Conservation (phyloP, 2,329 filamentous ascomycete species). For the Curvularia spicifera region DNA sequence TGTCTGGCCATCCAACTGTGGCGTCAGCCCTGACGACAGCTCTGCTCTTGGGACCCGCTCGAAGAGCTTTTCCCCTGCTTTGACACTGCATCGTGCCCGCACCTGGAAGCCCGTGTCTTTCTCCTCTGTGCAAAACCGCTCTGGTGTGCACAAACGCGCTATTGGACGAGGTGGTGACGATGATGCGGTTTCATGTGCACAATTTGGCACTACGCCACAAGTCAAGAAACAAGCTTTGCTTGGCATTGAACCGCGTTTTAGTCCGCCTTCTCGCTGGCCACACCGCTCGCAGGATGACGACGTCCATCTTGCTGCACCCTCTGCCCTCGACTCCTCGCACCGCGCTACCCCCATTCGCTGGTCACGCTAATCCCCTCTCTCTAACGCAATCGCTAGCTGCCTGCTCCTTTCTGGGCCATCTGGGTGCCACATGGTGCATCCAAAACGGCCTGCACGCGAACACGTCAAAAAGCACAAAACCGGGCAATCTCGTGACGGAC, state of each 20-base stretch:
- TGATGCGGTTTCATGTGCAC: not conserved
- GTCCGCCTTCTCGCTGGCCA: constrained; percentile 9
- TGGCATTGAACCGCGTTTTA: constrained; percentile 5
- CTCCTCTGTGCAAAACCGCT: not conserved
- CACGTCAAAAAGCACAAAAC: constrained; percentile 13
- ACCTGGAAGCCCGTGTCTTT: not conserved
- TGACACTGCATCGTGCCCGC: not conserved
- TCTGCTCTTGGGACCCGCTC: not conserved
- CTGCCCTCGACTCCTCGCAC: constrained; percentile 2
- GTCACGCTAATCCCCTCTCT: not conserved
- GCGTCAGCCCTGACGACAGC: not conserved
- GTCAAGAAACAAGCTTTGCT: constrained; percentile 11
- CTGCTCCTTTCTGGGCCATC: not conserved
- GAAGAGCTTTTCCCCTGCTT: not conserved
- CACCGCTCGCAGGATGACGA: constrained; percentile 20
- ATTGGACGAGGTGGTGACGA: not conserved
- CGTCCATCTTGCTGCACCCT: constrained; percentile 6
- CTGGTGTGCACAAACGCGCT: not conserved
- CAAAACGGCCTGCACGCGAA: not conserved
- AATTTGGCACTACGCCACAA: constrained; percentile 8
- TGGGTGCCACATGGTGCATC: constrained; percentile 9
- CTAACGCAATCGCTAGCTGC: constrained; percentile 5
- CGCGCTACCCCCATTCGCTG: constrained; percentile 9
- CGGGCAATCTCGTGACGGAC: constrained; percentile 9
- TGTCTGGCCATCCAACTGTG: constrained; percentile 9